These are phyloP conservation scores for Candida parachauliodes DNA, from an alignment of 805 yeast genomes.

Conservation along the genomic window DNA sequence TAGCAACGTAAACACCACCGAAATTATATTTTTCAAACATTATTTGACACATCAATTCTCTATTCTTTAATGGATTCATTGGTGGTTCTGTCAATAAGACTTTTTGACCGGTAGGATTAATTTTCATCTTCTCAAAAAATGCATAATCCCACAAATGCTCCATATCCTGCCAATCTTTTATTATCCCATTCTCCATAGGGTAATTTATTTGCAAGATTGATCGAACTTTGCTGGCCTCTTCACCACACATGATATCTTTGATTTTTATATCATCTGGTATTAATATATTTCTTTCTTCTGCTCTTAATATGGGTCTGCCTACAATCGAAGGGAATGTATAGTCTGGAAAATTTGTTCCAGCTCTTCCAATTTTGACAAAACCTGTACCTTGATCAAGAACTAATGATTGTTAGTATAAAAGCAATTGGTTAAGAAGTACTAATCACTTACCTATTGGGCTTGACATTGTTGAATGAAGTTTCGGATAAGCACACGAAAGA, in stretches of 20 bases:
- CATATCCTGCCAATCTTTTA: slow-evolving; percentile 98
- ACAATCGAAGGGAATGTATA: slow-evolving; percentile 95
- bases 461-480: slow-evolving; percentile 4
- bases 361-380: slow-evolving; percentile 94
- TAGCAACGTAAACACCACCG: slow-evolving; percentile 92
- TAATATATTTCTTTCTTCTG: slow-evolving; percentile 75
- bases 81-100: slow-evolving; percentile 95
- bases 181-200: slow-evolving; percentile 98
- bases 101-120: slow-evolving; percentile 71
- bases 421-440: no score
- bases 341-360: slow-evolving; percentile 96
- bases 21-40: slow-evolving; percentile 90
- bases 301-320: slow-evolving; percentile 94
- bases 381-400: slow-evolving; percentile 99
- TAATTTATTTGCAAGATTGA: slow-evolving; percentile 89
- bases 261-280: slow-evolving; percentile 64
- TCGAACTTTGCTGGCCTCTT: slow-evolving; percentile 88
- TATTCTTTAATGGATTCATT: slow-evolving; percentile 87
- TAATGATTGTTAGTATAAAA: slow-evolving; percentile 15
- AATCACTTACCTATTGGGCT: not conserved
- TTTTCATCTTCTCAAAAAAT: slow-evolving; percentile 83
- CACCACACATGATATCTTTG: slow-evolving; percentile 97
- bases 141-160: slow-evolving; percentile 97
- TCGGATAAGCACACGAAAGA: slow-evolving; percentile 3
- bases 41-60: slow-evolving; percentile 87